phyloP scores from a whole-genome alignment of 1,139 yeast genomes.

The Saccharomycopsis crataegensis region DNA sequence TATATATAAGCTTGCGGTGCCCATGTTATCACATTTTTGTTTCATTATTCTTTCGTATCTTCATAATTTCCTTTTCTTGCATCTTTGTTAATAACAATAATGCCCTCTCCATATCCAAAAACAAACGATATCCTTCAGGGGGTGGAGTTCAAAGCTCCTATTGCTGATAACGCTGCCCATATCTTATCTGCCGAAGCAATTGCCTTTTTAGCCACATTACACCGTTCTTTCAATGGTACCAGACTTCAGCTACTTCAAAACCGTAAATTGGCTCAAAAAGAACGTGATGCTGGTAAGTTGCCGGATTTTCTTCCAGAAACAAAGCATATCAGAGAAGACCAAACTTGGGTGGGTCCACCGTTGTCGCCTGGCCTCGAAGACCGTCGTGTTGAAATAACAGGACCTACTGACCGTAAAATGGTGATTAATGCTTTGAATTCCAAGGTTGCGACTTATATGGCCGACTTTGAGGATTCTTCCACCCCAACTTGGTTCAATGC shows the following conservation, averaged over 20 bases:
- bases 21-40: too few species aligned
- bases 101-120: constrained; percentile 41
- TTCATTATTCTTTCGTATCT: too few species aligned
- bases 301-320: constrained; percentile 76
- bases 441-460: constrained; percentile 64
- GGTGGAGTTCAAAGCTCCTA: constrained; percentile 46
- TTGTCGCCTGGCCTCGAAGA: constrained; percentile 72
- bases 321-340: constrained; percentile 58
- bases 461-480: constrained; percentile 62
- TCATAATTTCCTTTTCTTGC: too few species aligned
- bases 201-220: constrained; percentile 66
- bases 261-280: constrained; percentile 52
- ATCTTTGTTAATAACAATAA: neutral
- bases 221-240: constrained; percentile 58
- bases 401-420: constrained; percentile 67
- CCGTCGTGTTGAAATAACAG: constrained; percentile 65
- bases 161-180: constrained; percentile 37
- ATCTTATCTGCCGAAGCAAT: constrained; percentile 63
- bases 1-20: too few species aligned
- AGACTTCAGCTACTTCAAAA: constrained; percentile 54
- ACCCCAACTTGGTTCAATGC: constrained; percentile 57
- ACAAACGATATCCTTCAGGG: constrained; percentile 43
- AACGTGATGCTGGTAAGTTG: constrained; percentile 58
- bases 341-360: constrained; percentile 73
- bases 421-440: constrained; percentile 66